Evolutionary conservation across 2,329 filamentous ascomycete species (phyloP).

Genomic region (Cyanodermella asteris): DNA sequence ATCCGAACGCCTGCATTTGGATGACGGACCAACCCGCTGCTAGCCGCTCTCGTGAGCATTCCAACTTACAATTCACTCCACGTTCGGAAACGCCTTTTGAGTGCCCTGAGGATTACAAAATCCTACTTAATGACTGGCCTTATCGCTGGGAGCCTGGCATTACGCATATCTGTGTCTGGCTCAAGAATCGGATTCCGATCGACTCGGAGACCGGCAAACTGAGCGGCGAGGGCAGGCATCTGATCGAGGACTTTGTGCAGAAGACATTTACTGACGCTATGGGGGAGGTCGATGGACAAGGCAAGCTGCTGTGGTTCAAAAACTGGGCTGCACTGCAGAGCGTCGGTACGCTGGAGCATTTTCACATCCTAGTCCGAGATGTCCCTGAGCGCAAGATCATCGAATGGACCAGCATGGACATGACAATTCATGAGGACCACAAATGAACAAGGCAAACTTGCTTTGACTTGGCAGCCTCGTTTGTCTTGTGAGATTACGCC

Average conservation of each 20-base stretch:
- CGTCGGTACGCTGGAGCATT: conserved; percentile 34
- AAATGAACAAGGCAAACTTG: no score
- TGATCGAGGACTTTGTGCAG: conserved; percentile 28
- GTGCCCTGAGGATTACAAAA: conserved; percentile 29
- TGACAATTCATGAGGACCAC: no score
- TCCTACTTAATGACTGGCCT: conserved; percentile 40
- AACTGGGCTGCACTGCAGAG: conserved; percentile 40
- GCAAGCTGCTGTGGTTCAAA: conserved; percentile 40
- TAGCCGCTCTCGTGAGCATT: no score
- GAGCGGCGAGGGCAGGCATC: conserved; percentile 22
- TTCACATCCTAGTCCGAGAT: conserved; percentile 31
- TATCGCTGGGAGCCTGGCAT: conserved; percentile 35
- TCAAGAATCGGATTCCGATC: conserved; percentile 25
- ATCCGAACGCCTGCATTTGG: conserved; percentile 31
- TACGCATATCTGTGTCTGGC: conserved; percentile 34
- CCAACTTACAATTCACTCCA: conserved; percentile 20
- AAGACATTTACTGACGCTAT: conserved; percentile 25
- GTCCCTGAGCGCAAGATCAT: conserved; percentile 21
- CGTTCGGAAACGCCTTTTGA: conserved; percentile 29
- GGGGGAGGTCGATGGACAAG: conserved; percentile 12
- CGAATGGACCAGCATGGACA: conserved; percentile 25
- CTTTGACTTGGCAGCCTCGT: no score
- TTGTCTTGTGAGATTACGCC: no score
- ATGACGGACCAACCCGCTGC: no score
- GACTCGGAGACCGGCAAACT: conserved; percentile 25